phyloP scores from a whole-genome alignment of 371 early-diverging fungal genomes.

The Actinomortierella wolfii region DNA sequence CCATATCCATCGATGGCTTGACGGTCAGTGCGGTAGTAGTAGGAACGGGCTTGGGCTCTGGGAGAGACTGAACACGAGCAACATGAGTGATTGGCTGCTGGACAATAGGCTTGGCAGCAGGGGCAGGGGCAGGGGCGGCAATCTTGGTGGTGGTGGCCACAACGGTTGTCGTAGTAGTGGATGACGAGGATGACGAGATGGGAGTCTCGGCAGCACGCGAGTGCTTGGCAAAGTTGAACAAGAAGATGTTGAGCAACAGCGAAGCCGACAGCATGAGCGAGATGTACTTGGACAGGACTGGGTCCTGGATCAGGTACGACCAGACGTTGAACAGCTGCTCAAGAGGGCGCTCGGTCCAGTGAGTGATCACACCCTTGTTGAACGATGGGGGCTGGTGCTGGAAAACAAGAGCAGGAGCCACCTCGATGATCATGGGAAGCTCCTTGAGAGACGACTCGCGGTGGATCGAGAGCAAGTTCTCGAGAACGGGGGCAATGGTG shows the following conservation, averaged over 20 bases:
- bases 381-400: conserved; percentile 45
- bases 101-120: not conserved
- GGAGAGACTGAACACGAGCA: conserved; percentile 27
- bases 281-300: conserved; percentile 67
- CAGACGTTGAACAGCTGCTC: conserved; percentile 54
- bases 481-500: conserved; percentile 50
- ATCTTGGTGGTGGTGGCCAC: conserved; percentile 45
- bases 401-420: conserved; percentile 66
- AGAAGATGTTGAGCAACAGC: conserved; percentile 66
- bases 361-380: conserved; percentile 30
- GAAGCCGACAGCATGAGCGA: conserved; percentile 59
- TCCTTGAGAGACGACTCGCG: conserved; percentile 48
- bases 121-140: conserved; percentile 22
- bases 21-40: conserved; percentile 17
- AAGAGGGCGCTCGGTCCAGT: conserved; percentile 53
- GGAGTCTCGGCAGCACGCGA: conserved; percentile 31
- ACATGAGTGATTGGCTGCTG: conserved; percentile 28
- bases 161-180: conserved; percentile 37
- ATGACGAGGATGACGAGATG: conserved; percentile 12
- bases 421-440: conserved; percentile 62
- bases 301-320: conserved; percentile 64
- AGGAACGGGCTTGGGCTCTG: conserved; percentile 37
- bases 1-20: conserved; percentile 22
- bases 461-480: conserved; percentile 52
- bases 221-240: conserved; percentile 66